Evolutionary conservation across 805 yeast species (phyloP).

Genomic region (Nakazawaea wyomingensis): DNA sequence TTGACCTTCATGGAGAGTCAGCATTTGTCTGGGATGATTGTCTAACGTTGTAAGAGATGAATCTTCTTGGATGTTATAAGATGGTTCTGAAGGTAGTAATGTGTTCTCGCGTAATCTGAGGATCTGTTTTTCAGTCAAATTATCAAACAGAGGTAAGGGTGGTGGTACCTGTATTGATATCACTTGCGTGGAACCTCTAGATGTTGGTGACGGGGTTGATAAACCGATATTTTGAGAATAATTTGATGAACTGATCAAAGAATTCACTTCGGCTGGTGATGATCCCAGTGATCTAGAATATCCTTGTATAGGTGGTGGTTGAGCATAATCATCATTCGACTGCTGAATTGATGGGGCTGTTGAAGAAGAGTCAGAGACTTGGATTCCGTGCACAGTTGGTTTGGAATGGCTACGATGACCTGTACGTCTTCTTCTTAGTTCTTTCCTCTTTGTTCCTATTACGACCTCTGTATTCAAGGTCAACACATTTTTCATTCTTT

Average conservation of each 20-base stretch:
- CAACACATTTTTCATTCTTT: slow-evolving; percentile 69
- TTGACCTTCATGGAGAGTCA: not conserved
- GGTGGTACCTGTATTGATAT: slow-evolving; percentile 7
- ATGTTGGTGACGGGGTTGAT: not conserved
- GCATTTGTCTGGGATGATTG: not conserved
- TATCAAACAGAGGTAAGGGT: slow-evolving; percentile 12
- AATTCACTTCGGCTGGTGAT: slow-evolving; percentile 9
- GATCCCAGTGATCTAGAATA: slow-evolving; percentile 10
- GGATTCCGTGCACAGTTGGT: no score
- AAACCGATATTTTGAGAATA: slow-evolving; percentile 1
- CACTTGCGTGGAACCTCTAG: not conserved
- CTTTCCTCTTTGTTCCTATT: slow-evolving; percentile 68
- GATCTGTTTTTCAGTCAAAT: slow-evolving; percentile 54
- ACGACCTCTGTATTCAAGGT: slow-evolving; percentile 78
- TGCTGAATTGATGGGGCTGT: not conserved
- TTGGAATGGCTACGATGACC: not conserved
- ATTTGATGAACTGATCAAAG: not conserved
- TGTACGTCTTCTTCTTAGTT: not conserved
- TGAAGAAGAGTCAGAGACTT: no score
- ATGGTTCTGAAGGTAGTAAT: slow-evolving; percentile 57
- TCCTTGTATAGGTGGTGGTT: slow-evolving; percentile 8
- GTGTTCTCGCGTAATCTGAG: slow-evolving; percentile 51
- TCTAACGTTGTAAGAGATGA: not conserved
- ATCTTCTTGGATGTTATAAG: not conserved
- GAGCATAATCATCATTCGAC: not conserved